phyloP scores from a whole-genome alignment of 257 asterid genomes.

The Forsythia viridissima region DNA sequence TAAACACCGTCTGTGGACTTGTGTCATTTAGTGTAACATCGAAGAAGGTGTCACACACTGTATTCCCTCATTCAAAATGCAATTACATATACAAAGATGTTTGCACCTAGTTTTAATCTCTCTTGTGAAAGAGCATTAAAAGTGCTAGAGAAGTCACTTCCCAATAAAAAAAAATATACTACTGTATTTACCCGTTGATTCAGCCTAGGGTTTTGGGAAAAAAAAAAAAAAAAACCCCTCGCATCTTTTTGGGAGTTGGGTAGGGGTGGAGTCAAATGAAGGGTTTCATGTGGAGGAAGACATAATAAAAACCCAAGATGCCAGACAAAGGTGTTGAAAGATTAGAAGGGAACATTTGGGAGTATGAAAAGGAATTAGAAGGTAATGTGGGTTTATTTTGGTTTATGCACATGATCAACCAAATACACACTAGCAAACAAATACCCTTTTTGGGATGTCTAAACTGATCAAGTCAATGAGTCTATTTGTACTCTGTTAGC shows the following conservation, averaged over 20 bases:
- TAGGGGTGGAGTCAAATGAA: slow-evolving; percentile 25
- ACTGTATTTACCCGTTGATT: slow-evolving; percentile 43
- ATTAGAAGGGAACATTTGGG: slow-evolving; percentile 85
- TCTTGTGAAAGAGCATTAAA: slow-evolving; percentile 37
- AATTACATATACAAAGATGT: slow-evolving; percentile 16
- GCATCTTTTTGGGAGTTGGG: background rate
- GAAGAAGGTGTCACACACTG: slow-evolving; percentile 38
- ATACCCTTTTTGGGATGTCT: slow-evolving; percentile 43
- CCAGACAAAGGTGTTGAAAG: slow-evolving; percentile 78
- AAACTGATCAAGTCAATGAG: slow-evolving; percentile 44
- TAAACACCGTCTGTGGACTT: slow-evolving; percentile 45
- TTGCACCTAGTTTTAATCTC: slow-evolving; percentile 35
- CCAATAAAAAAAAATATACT: slow-evolving; percentile 29
- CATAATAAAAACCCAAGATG: slow-evolving; percentile 71
- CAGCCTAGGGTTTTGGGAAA: slow-evolving; percentile 73
- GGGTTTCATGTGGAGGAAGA: slow-evolving; percentile 63
- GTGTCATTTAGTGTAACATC: slow-evolving; percentile 46
- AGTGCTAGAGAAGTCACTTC: slow-evolving; percentile 49
- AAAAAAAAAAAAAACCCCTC: background rate
- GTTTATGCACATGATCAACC: slow-evolving; percentile 45
- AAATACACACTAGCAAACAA: slow-evolving; percentile 53
- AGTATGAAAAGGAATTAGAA: slow-evolving; percentile 80
- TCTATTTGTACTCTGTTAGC: slow-evolving; percentile 36
- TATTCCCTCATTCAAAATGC: slow-evolving; percentile 12
- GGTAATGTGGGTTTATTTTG: slow-evolving; percentile 69